Conservation (phyloP, 148 eudicot species). For the Chenopodium album region DNA sequence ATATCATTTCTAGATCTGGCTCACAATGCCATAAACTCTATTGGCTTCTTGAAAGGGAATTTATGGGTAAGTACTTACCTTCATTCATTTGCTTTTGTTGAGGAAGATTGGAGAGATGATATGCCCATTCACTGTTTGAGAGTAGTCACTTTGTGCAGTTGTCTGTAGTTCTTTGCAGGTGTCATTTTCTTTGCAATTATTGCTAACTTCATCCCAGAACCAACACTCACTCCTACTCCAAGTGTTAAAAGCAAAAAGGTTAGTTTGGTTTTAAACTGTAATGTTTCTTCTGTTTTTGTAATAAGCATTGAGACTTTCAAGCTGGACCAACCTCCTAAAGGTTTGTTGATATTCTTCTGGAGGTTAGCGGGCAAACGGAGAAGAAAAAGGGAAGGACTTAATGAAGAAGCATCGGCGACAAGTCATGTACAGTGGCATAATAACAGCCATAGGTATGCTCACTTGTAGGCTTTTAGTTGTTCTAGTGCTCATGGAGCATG, state of each 20-base stretch:
- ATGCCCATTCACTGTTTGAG: not conserved
- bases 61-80: constrained; percentile 58
- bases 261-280: constrained; percentile 8
- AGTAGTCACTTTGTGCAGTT: constrained; percentile 24
- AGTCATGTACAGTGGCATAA: constrained; percentile 90
- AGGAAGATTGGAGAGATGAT: not conserved
- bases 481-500: not conserved
- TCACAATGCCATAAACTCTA: constrained; percentile 89
- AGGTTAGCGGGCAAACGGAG: constrained; percentile 47
- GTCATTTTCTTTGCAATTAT: constrained; percentile 91
- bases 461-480: not conserved
- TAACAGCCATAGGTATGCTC: constrained; percentile 84
- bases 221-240: constrained; percentile 63
- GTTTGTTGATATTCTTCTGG: constrained; percentile 35
- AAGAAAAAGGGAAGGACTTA: constrained; percentile 64
- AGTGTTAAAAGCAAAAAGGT: constrained; percentile 77
- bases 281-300: not conserved
- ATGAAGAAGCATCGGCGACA: constrained; percentile 96
- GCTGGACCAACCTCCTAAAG: constrained; percentile 21
- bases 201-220: constrained; percentile 93
- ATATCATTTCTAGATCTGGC: constrained; percentile 98
- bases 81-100: not conserved
- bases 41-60: constrained; percentile 94
- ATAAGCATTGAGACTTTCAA: constrained; percentile 3
- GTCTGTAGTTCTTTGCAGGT: constrained; percentile 89